Conservation (phyloP, 2,329 filamentous ascomycete species). For the Nectriaceae sp. region DNA sequence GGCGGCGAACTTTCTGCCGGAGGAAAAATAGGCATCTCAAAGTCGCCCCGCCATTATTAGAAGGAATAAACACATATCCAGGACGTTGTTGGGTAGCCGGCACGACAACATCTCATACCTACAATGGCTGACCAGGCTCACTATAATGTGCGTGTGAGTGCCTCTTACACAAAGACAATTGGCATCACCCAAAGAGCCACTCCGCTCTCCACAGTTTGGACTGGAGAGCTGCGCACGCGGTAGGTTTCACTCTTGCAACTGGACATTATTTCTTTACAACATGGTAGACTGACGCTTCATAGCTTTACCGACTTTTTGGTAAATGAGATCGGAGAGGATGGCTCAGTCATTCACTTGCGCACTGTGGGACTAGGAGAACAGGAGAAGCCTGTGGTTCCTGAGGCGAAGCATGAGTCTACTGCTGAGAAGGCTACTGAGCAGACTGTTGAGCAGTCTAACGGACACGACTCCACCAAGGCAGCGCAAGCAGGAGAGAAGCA, state of each 20-base stretch:
- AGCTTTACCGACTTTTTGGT: constrained; percentile 92
- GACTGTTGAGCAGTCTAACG: no score
- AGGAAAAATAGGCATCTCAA: constrained; percentile 25
- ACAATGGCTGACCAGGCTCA: constrained; percentile 35
- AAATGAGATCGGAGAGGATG: constrained; percentile 80
- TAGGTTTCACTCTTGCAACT: constrained; percentile 21
- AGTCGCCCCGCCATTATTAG: constrained; percentile 19
- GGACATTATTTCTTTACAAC: constrained; percentile 9
- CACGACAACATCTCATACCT: constrained; percentile 5
- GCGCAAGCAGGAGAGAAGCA: no score
- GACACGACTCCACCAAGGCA: no score
- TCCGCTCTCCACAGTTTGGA: constrained; percentile 39
- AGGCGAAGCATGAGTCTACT: constrained; percentile 18
- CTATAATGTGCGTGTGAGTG: constrained; percentile 32
- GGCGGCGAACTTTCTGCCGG: constrained; percentile 20
- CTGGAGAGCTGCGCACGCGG: constrained; percentile 42
- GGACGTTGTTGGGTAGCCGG: constrained; percentile 7
- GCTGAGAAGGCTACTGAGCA: constrained; percentile 10
- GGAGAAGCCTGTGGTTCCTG: constrained; percentile 9
- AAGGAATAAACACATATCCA: constrained; percentile 15
- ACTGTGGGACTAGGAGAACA: constrained; percentile 39
- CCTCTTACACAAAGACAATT: constrained; percentile 36
- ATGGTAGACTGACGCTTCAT: constrained; percentile 12
- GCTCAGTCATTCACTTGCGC: constrained; percentile 72
- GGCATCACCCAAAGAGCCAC: constrained; percentile 44